Conservation (phyloP, 2,329 filamentous ascomycete species). For the Pseudocercospora fuligena region DNA sequence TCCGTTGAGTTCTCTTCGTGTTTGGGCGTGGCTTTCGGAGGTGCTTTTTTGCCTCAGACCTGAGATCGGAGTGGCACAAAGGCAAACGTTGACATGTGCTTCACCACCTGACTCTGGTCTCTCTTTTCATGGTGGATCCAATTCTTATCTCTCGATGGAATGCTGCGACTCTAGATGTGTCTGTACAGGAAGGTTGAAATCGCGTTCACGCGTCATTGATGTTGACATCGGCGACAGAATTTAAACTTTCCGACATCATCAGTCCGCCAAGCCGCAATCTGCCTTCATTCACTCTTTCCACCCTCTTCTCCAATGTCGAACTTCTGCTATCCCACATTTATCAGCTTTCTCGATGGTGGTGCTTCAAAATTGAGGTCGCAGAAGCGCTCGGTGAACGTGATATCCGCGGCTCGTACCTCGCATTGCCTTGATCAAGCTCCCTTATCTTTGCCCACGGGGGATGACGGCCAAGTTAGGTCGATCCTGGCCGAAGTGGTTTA, state of each 20-base stretch:
- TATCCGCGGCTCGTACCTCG: background rate
- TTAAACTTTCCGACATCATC: background rate
- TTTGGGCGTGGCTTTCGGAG: too few relatives aligned
- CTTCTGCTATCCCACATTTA: background rate
- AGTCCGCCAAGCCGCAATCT: background rate
- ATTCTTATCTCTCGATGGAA: too few relatives aligned
- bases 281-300: background rate
- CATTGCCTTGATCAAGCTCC: background rate
- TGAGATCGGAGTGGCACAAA: too few relatives aligned
- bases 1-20: too few relatives aligned
- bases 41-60: too few relatives aligned
- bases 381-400: background rate
- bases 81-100: too few relatives aligned
- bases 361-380: background rate
- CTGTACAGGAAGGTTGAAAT: too few relatives aligned
- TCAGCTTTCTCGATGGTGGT: background rate
- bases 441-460: slow-evolving; percentile 5
- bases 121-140: too few relatives aligned
- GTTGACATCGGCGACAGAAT: background rate
- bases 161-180: too few relatives aligned
- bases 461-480: slow-evolving; percentile 6
- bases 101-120: too few relatives aligned
- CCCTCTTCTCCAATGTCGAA: background rate
- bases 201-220: too few relatives aligned
- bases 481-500: slow-evolving; percentile 8